Evolutionary conservation across 2,329 filamentous ascomycete species (phyloP), one percentile per base, ranked within the genome.

Genomic region (Epicoccum sorghinum): DNA sequence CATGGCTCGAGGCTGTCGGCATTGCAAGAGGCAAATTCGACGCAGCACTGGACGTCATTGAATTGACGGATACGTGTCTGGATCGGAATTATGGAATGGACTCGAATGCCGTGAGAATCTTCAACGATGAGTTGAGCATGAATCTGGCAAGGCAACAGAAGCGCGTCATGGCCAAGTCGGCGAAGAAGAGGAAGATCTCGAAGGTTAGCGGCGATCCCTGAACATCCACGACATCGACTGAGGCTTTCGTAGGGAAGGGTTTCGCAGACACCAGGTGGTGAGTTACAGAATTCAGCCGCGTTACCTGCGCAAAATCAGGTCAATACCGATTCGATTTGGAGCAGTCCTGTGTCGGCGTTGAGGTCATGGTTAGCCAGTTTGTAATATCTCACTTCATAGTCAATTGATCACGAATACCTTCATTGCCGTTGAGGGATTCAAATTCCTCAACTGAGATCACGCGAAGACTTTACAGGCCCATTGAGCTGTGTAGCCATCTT

Each of bases 1-100:
- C 67, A 4, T 75, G 71, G 72, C 56, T 76, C 7, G 74, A 76
- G 38, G 68, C 67, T 0, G 58, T 73, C 8, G 71, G 63, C 3
- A 41, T 44, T 9, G 61, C 61, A 3, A 71, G 64, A 40, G 65
- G 68, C 3, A 66, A 59, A 25, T 14, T 52, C 3, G 71, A 74
- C 50, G 72, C 67, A 7, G 72, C 63, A 1, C 38, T 74, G 4
- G 64, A 72, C 13, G 3, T 71, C 14, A 24, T 72, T 14, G 36
- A 61, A 3, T 7, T 71, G 2, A 13, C 22, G 4, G 36, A 37
- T 2, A 41, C 43, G 10, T 30, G 41, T 18, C 38, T 55, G n/a
- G 24, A n/a, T 12, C 23, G n/a, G 3, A 14, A 22, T 10, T 48
- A 52, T 22, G 52, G 3, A 29, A 18, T 18, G n/a, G 14, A 37